Percentiles rank a stretch among this genome's conserved stretches.
Evolutionary conservation across 1,284 basidiomycete species (phyloP).

Genomic region (Papiliotrema fonsecae): DNA sequence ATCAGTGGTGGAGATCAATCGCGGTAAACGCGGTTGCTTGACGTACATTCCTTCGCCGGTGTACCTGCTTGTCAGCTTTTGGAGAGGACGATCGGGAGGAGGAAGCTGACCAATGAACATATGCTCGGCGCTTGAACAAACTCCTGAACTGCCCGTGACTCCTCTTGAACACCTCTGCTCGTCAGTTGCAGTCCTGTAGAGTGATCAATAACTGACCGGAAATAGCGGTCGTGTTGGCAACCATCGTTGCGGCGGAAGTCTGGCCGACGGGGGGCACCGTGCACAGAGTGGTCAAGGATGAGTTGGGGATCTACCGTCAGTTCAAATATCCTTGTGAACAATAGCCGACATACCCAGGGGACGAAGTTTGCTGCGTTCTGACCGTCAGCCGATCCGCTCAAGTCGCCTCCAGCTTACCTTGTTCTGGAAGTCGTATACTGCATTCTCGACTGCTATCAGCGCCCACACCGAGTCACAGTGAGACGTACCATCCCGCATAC

Average conservation of each 20-base stretch:
- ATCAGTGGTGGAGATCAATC: not conserved
- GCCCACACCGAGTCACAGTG: not conserved
- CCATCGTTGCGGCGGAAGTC: conserved; percentile 67
- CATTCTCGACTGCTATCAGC: conserved; percentile 30
- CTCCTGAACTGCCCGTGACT: conserved; percentile 66
- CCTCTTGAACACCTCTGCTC: conserved; percentile 73
- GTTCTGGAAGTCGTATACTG: conserved; percentile 41
- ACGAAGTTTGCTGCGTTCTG: conserved; percentile 41
- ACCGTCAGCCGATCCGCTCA: not conserved
- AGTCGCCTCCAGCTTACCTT: conserved; percentile 18
- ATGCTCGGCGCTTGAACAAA: conserved; percentile 70
- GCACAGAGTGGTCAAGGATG: conserved; percentile 56
- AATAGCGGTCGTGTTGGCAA: conserved; percentile 80
- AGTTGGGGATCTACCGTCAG: conserved; percentile 35
- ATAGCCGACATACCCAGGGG: conserved; percentile 26
- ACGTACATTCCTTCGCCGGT: conserved; percentile 77
- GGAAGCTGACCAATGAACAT: conserved; percentile 65
- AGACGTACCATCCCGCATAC: conserved; percentile 38
- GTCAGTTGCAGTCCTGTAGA: not conserved
- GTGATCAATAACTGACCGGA: conserved; percentile 49
- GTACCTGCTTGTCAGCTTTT: conserved; percentile 49
- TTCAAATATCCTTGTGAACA: not conserved
- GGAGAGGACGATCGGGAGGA: too few relatives aligned
- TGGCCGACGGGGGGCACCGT: conserved; percentile 78
- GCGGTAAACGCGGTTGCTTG: not conserved